Conservation (phyloP, 305 asterid genomes). For the Withania somnifera region DNA sequence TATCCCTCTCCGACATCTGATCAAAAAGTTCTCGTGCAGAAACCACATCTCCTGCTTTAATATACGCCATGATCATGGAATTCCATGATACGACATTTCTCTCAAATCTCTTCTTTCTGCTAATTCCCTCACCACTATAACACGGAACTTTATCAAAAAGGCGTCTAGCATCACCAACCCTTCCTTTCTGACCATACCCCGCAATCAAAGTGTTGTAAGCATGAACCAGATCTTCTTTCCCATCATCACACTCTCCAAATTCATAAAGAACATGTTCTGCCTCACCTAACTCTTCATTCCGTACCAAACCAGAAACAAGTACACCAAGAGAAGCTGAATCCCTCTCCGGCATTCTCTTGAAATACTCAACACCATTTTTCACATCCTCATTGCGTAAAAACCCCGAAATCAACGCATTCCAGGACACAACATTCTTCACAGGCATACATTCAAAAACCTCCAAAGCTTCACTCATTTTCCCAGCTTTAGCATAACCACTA, state of each 20-base stretch:
- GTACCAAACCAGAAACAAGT: slow-evolving; percentile 59
- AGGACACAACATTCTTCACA: slow-evolving; percentile 58
- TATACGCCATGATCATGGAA: slow-evolving; percentile 78
- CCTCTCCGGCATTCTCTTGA: slow-evolving; percentile 49
- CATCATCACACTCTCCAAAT: slow-evolving; percentile 17
- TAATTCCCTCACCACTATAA: slow-evolving; percentile 4
- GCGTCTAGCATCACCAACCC: slow-evolving; percentile 51
- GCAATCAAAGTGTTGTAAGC: slow-evolving; percentile 83
- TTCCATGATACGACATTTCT: slow-evolving; percentile 72
- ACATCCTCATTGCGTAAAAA: slow-evolving; percentile 52
- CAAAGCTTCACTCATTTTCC: slow-evolving; percentile 54
- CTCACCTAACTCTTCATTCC: slow-evolving; percentile 42
- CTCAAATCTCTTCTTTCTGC: slow-evolving; percentile 18
- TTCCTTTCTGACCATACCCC: slow-evolving; percentile 70
- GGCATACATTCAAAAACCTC: slow-evolving; percentile 41
- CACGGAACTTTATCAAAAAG: slow-evolving; percentile 51
- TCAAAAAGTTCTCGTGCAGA: slow-evolving; percentile 64
- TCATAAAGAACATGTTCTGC: slow-evolving; percentile 46
- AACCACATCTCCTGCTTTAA: slow-evolving; percentile 42
- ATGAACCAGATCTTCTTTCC: slow-evolving; percentile 31
- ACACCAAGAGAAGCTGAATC: slow-evolving; percentile 62
- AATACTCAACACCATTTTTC: slow-evolving; percentile 40
- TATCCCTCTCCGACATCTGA: slow-evolving; percentile 50
- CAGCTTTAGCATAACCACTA: slow-evolving; percentile 65
- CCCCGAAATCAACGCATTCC: slow-evolving; percentile 75